These are phyloP conservation scores for Durusdinium trenchii DNA, from an alignment of 73 alveolate genomes.

Conservation along the genomic window DNA sequence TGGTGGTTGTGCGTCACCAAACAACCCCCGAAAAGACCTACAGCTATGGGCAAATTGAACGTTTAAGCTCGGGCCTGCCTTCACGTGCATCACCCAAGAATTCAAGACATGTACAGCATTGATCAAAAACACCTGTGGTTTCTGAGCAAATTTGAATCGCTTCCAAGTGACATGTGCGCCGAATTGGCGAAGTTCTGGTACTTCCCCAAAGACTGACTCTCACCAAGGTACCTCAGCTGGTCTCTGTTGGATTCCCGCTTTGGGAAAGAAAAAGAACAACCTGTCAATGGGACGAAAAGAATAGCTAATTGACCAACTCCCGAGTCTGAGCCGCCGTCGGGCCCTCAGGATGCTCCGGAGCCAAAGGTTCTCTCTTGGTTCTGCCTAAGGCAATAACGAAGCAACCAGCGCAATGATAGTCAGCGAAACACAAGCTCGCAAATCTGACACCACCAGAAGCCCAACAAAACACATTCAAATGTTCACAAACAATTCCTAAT, in stretches of 20 bases:
- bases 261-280: not conserved
- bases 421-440: no score
- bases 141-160: not conserved
- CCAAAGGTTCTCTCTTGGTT: conserved; percentile 80
- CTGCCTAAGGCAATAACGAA: conserved; percentile 48
- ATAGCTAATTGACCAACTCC: not conserved
- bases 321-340: conserved; percentile 34
- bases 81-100: not conserved
- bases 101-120: not conserved
- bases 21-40: no score
- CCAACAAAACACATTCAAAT: no score
- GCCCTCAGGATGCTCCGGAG: conserved; percentile 92
- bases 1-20: no score
- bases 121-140: not conserved
- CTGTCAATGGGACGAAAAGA: not conserved
- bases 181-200: conserved; percentile 94
- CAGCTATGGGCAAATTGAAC: no score
- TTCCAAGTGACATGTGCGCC: conserved; percentile 58
- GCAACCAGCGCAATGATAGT: no score
- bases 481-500: no score
- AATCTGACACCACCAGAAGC: no score
- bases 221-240: conserved; percentile 59
- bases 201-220: conserved; percentile 55
- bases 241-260: not conserved
- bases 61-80: no score